These are phyloP conservation scores for Mycena sanguinolenta DNA, from an alignment of 768 basidiomycete genomes.

Conservation along the genomic window DNA sequence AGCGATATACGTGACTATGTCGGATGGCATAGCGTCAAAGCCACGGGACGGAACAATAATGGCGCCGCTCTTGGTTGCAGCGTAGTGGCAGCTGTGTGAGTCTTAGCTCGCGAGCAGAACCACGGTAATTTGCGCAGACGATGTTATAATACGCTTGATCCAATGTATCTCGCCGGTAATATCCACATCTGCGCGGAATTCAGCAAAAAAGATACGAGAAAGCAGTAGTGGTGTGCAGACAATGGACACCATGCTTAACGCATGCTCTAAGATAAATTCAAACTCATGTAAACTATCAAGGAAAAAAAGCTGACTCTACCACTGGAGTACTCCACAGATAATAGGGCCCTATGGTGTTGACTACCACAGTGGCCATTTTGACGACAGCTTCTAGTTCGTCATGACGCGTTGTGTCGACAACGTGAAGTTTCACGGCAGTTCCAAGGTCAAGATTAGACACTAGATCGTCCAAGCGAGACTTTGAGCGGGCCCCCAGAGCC, in stretches of 20 bases:
- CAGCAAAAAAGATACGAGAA: background rate
- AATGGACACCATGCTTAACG: constrained; percentile 80
- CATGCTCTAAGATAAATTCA: constrained; percentile 66
- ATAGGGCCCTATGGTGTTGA: constrained; percentile 85
- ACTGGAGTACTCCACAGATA: constrained; percentile 74
- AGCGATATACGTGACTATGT: constrained; percentile 76
- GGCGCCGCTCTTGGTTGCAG: constrained; percentile 76
- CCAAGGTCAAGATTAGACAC: constrained; percentile 61
- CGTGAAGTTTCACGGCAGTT: constrained; percentile 57
- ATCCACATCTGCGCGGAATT: constrained; percentile 69
- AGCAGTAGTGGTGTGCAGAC: constrained; percentile 2
- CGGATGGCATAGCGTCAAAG: constrained; percentile 83
- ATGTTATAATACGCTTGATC: constrained; percentile 70
- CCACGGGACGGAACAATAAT: constrained; percentile 87
- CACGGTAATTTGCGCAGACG: constrained; percentile 54
- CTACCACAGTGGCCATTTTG: constrained; percentile 71
- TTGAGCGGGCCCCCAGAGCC: constrained; percentile 78
- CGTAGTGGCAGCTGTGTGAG: constrained; percentile 71
- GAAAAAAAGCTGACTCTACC: constrained; percentile 62
- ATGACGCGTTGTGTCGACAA: constrained; percentile 71
- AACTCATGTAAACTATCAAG: background rate
- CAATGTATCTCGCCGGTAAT: constrained; percentile 81
- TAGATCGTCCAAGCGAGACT: constrained; percentile 68
- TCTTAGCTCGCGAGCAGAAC: constrained; percentile 26
- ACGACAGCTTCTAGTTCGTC: constrained; percentile 71